These are phyloP conservation scores for Lachnellula hyalina DNA, from an alignment of 2,329 filamentous ascomycete genomes.

Conservation along the genomic window DNA sequence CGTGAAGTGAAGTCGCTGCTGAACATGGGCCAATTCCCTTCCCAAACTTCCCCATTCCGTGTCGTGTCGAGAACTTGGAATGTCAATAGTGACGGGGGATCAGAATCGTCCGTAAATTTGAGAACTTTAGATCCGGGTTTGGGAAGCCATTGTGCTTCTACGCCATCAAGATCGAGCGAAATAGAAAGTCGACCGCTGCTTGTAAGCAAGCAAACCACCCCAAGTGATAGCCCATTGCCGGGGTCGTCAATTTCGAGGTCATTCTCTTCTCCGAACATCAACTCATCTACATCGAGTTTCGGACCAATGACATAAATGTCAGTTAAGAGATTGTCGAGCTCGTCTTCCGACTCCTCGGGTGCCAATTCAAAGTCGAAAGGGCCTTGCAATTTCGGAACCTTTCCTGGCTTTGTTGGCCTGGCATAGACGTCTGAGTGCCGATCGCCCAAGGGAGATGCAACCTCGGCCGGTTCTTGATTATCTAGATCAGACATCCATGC, in stretches of 20 bases:
- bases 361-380: constrained; percentile 52
- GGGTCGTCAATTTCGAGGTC: constrained; percentile 51
- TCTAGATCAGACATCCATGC: constrained; percentile 65
- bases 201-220: constrained; percentile 54
- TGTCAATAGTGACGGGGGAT: constrained; percentile 48
- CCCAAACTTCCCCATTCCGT: constrained; percentile 47
- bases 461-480: constrained; percentile 52
- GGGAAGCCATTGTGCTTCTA: constrained; percentile 62
- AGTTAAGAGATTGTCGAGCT: constrained; percentile 50
- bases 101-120: constrained; percentile 35
- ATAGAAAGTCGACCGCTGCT: constrained; percentile 56
- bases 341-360: constrained; percentile 47
- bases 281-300: constrained; percentile 53
- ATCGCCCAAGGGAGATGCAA: constrained; percentile 46
- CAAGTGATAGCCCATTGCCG: constrained; percentile 56
- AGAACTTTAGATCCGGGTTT: constrained; percentile 44
- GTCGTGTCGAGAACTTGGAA: constrained; percentile 60
- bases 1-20: constrained; percentile 55
- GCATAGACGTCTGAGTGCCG: constrained; percentile 49
- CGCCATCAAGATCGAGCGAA: constrained; percentile 56
- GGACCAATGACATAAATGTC: constrained; percentile 60
- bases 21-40: constrained; percentile 58
- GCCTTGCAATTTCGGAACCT: constrained; percentile 55
- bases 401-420: constrained; percentile 52
- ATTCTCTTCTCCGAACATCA: constrained; percentile 62